Conservation (phyloP, 768 basidiomycete species). For the Suillus variegatus region DNA sequence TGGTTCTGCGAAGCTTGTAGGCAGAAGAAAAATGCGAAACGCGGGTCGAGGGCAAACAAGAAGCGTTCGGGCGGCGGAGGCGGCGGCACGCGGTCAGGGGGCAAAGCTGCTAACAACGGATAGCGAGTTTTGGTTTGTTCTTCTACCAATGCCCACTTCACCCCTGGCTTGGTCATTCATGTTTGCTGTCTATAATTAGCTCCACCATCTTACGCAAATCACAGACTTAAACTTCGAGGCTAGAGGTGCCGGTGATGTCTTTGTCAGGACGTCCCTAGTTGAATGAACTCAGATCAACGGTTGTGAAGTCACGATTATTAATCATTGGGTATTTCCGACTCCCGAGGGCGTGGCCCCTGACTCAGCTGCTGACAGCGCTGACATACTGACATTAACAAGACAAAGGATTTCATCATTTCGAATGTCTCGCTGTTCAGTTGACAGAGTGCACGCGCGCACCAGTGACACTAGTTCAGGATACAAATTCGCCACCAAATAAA, state of each 20-base stretch:
- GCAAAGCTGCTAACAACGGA: constrained; percentile 31
- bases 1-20: constrained; percentile 80
- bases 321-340: not conserved
- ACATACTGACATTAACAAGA: not conserved
- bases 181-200: constrained; percentile 3
- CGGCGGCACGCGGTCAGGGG: constrained; percentile 26
- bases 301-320: not conserved
- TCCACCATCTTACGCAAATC: not conserved
- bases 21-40: constrained; percentile 50
- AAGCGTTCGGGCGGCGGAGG: constrained; percentile 42
- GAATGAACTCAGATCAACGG: not conserved
- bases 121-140: constrained; percentile 16
- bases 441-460: not conserved
- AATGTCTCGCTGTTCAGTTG: not conserved
- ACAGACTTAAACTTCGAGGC: not conserved
- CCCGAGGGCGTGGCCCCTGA: no score
- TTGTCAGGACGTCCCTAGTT: not conserved
- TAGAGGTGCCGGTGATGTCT: not conserved
- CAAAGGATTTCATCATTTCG: not conserved
- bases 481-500: no score
- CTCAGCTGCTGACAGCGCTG: not conserved
- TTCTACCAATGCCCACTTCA: not conserved
- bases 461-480: no score
- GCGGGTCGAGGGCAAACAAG: constrained; percentile 53
- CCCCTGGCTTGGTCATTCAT: not conserved